Evolutionary conservation across 225 moss, liverwort and hornwort genomes (phyloP).

Genomic region (Neckera pumila): DNA sequence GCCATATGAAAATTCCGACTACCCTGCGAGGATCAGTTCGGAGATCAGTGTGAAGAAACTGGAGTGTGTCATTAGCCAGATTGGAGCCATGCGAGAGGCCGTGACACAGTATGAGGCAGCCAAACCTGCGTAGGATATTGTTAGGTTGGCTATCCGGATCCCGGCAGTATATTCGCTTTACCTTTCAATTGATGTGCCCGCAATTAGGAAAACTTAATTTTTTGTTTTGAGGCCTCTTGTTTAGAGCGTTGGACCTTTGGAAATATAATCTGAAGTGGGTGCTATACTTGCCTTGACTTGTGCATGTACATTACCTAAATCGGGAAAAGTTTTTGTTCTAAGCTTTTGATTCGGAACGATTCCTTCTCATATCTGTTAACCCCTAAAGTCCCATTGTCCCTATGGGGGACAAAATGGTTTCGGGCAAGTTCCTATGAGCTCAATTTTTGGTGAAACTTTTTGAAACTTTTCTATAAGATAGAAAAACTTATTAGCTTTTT

Average conservation of each 20-base stretch:
- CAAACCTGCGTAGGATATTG: slow-evolving; percentile 12
- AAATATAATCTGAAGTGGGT: not conserved
- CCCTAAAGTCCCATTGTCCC: too few relatives aligned
- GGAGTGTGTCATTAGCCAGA: slow-evolving; percentile 52
- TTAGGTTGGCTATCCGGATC: not conserved
- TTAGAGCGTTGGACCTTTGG: not conserved
- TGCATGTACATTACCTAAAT: not conserved
- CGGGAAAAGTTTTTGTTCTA: not conserved
- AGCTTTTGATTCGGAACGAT: not conserved
- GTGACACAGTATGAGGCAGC: slow-evolving; percentile 32
- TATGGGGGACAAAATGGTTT: too few relatives aligned
- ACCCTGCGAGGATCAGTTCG: slow-evolving; percentile 62
- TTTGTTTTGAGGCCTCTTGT: not conserved
- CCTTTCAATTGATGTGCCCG: not conserved
- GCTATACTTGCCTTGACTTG: not conserved
- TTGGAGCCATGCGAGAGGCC: slow-evolving; percentile 51
- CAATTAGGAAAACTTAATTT: not conserved
- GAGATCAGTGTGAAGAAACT: slow-evolving; percentile 75
- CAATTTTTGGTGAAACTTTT: too few relatives aligned
- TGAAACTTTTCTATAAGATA: too few relatives aligned
- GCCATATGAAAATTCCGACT: slow-evolving; percentile 73
- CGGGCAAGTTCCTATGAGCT: too few relatives aligned
- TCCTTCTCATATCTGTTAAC: not conserved
- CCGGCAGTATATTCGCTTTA: not conserved
- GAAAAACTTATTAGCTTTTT: too few relatives aligned